phyloP scores from a whole-genome alignment of 768 basidiomycete species.

The Russula olivacea region DNA sequence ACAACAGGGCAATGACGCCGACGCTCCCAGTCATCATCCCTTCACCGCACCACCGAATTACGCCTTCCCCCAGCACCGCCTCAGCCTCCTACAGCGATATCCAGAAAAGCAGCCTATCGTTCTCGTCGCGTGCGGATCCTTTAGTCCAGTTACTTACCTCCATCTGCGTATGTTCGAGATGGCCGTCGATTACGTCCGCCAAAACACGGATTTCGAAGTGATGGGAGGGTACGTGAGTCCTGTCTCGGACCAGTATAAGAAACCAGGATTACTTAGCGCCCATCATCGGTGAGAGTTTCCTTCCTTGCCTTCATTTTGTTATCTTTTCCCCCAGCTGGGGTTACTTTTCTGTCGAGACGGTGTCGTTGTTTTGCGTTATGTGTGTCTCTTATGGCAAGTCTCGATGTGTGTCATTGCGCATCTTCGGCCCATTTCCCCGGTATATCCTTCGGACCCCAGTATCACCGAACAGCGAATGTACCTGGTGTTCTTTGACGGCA shows the following conservation, averaged over 20 bases:
- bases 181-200: slow-evolving; percentile 93
- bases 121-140: slow-evolving; percentile 95
- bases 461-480: slow-evolving; percentile 1
- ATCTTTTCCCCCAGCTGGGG: not conserved
- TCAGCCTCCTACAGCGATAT: slow-evolving; percentile 51
- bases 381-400: not conserved
- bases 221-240: slow-evolving; percentile 95
- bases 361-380: not conserved
- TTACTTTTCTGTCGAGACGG: not conserved
- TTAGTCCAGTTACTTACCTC: slow-evolving; percentile 96
- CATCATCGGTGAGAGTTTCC: slow-evolving; percentile 76
- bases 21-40: slow-evolving; percentile 2
- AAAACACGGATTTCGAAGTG: slow-evolving; percentile 90
- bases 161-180: slow-evolving; percentile 99
- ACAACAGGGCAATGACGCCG: not conserved
- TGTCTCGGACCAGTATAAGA: slow-evolving; percentile 95
- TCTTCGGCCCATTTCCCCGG: not conserved
- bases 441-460: slow-evolving; percentile 1
- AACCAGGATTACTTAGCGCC: slow-evolving; percentile 86
- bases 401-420: not conserved
- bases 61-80: slow-evolving; percentile 60
- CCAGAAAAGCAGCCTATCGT: slow-evolving; percentile 77
- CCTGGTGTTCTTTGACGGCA: not conserved
- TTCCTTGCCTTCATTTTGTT: not conserved
- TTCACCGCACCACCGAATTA: slow-evolving; percentile 67